phyloP scores from a whole-genome alignment of 495 filamentous ascomycete genomes.

The Trichoderma erinaceum region DNA sequence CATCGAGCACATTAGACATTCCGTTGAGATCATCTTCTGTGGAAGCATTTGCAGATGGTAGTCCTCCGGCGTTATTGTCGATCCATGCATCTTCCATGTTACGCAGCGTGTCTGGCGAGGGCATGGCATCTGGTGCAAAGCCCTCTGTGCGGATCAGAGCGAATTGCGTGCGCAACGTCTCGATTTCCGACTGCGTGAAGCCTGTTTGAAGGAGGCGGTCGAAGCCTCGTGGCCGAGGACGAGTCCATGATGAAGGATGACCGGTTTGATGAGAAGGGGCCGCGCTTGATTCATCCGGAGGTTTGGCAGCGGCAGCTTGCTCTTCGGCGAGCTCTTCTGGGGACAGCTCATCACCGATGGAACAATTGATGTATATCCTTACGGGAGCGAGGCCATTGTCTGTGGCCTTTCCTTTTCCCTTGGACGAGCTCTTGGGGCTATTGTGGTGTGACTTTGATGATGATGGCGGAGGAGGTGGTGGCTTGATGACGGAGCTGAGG shows the following conservation, averaged over 20 bases:
- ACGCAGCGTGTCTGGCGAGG: slow-evolving; percentile 46
- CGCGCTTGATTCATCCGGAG: slow-evolving; percentile 21
- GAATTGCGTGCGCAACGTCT: slow-evolving; percentile 78
- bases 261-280: slow-evolving; percentile 18
- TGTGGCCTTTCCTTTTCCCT: slow-evolving; percentile 41
- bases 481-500: slow-evolving; percentile 57
- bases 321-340: slow-evolving; percentile 63
- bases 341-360: slow-evolving; percentile 68
- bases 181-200: slow-evolving; percentile 75
- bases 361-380: slow-evolving; percentile 82
- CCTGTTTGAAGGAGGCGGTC: slow-evolving; percentile 75
- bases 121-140: slow-evolving; percentile 82
- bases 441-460: slow-evolving; percentile 31
- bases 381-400: slow-evolving; percentile 19
- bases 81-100: slow-evolving; percentile 89
- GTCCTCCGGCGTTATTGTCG: slow-evolving; percentile 56
- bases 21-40: slow-evolving; percentile 48
- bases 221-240: slow-evolving; percentile 72
- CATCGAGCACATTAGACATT: slow-evolving; percentile 55
- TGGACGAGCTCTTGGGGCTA: slow-evolving; percentile 55
- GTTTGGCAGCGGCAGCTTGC: slow-evolving; percentile 42
- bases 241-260: slow-evolving; percentile 31
- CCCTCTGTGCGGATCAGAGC: slow-evolving; percentile 67
- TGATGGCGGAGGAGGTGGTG: slow-evolving; percentile 49
- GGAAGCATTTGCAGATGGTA: slow-evolving; percentile 27